These are phyloP conservation scores for Kalmusia sp. DNA, from an alignment of 2,329 filamentous ascomycete genomes.

Conservation along the genomic window DNA sequence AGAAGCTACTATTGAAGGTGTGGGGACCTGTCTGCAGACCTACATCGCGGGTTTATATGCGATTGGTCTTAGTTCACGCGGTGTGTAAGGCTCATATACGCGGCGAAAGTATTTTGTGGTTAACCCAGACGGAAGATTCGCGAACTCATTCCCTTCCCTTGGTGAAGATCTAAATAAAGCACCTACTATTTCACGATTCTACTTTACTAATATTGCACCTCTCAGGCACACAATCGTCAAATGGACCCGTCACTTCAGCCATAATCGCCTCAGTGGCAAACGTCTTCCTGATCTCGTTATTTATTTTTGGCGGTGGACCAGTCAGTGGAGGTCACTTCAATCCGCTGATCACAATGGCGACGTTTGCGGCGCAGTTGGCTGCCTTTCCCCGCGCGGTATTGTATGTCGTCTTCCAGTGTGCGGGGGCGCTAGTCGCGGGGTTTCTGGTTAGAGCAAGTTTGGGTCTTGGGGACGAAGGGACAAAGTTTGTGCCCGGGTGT, in stretches of 20 bases:
- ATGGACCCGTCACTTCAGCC: constrained; percentile 33
- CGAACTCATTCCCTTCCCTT: no score
- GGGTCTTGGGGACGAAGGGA: constrained; percentile 17
- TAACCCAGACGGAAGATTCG: no score
- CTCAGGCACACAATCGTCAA: constrained; percentile 28
- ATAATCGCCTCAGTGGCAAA: constrained; percentile 49
- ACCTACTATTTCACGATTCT: no score
- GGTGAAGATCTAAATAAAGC: no score
- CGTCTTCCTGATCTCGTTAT: constrained; percentile 51
- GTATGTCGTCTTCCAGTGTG: constrained; percentile 56
- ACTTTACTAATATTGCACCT: no score
- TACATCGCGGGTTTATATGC: constrained; percentile 27
- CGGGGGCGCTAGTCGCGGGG: constrained; percentile 55
- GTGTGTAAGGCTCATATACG: no score
- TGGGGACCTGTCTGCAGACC: constrained; percentile 29
- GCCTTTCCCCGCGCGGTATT: constrained; percentile 57
- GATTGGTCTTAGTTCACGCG: no score
- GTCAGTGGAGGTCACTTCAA: constrained; percentile 61
- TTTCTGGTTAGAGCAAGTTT: constrained; percentile 48
- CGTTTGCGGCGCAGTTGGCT: constrained; percentile 59
- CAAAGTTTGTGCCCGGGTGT: constrained; percentile 28
- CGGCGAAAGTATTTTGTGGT: no score
- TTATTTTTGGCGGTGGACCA: constrained; percentile 59
- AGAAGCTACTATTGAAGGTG: constrained; percentile 28
- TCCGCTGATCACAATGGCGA: constrained; percentile 61